These are phyloP conservation scores for Cyclostephanos invisitatus DNA, from an alignment of 108 stramenopile species.

Conservation along the genomic window DNA sequence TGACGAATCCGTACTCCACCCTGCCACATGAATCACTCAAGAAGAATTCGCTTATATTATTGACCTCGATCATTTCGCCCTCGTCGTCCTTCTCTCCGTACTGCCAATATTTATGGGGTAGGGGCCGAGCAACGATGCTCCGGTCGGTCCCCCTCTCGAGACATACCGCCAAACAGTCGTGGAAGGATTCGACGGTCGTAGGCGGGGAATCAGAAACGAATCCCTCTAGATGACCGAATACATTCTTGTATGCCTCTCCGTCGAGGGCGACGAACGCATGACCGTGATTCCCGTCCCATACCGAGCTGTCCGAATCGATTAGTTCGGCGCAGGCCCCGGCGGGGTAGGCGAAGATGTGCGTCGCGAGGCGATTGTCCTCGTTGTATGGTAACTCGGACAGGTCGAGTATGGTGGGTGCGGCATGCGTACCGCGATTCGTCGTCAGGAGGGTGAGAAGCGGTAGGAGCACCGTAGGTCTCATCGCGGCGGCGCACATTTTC, in stretches of 20 bases:
- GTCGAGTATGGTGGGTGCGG: background rate
- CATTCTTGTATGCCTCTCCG: conserved; percentile 19
- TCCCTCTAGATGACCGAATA: conserved; percentile 28
- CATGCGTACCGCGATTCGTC: background rate
- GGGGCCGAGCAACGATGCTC: conserved; percentile 27
- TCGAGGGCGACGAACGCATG: conserved; percentile 22
- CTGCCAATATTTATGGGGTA: conserved; percentile 39
- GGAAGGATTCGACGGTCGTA: background rate
- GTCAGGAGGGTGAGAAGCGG: background rate
- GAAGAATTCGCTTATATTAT: conserved; percentile 25
- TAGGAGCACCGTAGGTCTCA: conserved; percentile 7
- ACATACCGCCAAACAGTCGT: conserved; percentile 40
- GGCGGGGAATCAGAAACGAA: conserved; percentile 1
- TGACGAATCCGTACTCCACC: conserved; percentile 58
- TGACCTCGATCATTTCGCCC: conserved; percentile 15
- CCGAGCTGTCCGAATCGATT: background rate
- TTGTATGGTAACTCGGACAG: conserved; percentile 34
- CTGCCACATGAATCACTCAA: conserved; percentile 31
- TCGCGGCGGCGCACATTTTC: background rate
- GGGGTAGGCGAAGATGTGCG: conserved; percentile 37
- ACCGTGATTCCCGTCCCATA: conserved; percentile 8
- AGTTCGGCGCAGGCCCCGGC: conserved; percentile 3
- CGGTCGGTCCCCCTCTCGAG: conserved; percentile 38
- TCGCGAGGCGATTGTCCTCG: conserved; percentile 23
- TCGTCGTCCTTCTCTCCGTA: conserved; percentile 20